A percentile compares a stretch with the other conserved stretches of the same genome.
These are phyloP conservation scores for Chlamydomonas sp. DNA, from an alignment of 139 green algal species.

Conservation along the genomic window DNA sequence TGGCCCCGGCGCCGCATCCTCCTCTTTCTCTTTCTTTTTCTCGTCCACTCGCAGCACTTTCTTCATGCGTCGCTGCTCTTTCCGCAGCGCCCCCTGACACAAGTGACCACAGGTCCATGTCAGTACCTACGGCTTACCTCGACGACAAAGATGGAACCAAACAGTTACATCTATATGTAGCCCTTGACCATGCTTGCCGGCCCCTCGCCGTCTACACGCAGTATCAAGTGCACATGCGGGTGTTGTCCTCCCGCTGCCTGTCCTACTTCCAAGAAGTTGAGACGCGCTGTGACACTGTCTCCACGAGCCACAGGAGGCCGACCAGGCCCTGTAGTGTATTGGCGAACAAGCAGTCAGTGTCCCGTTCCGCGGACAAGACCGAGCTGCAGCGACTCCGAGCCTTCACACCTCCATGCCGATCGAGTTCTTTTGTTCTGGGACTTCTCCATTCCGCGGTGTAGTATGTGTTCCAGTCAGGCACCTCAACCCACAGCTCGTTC, in stretches of 20 bases:
- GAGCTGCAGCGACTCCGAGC: not conserved
- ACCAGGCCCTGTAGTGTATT: not conserved
- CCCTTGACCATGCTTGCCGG: not conserved
- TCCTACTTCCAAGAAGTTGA: slow-evolving; percentile 23
- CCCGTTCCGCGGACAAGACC: not conserved
- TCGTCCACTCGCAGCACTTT: not conserved
- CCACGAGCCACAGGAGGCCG: slow-evolving; percentile 6
- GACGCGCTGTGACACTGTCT: slow-evolving; percentile 16
- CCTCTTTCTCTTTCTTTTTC: not conserved
- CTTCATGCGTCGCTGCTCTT: slow-evolving; percentile 27
- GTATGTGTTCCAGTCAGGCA: not conserved
- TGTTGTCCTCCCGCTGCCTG: not conserved
- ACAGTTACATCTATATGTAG: not conserved
- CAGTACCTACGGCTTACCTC: not conserved
- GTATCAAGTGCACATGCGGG: not conserved
- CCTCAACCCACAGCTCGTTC: not conserved
- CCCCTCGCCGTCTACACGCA: no score
- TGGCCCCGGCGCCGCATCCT: not conserved
- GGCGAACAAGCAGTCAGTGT: no score
- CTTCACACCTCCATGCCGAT: slow-evolving; percentile 18
- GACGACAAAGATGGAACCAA: not conserved
- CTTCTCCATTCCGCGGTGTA: slow-evolving; percentile 7
- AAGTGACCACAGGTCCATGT: not conserved
- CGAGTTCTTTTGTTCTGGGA: slow-evolving; percentile 8
- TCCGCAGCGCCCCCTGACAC: slow-evolving; percentile 1